phyloP scores from a whole-genome alignment of 2,329 filamentous ascomycete genomes.

The Verticillium tricorpus region DNA sequence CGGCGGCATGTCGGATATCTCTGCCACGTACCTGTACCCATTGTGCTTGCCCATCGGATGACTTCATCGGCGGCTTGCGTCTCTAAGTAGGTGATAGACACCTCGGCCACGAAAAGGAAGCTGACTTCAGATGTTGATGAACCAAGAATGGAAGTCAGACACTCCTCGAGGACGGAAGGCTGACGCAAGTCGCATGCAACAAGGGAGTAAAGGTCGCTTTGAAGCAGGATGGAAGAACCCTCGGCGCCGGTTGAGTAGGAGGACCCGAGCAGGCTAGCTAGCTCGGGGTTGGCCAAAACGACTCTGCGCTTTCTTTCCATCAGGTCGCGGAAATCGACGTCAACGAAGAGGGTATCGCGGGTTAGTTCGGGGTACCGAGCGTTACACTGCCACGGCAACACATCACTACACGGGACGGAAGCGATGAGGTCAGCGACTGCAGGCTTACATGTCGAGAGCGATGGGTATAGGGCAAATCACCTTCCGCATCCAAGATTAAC shows the following conservation, averaged over 20 bases:
- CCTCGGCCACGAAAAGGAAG: slow-evolving; percentile 81
- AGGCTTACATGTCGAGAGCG: not conserved
- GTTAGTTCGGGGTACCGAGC: slow-evolving; percentile 58
- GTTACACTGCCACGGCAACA: slow-evolving; percentile 80
- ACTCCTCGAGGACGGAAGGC: slow-evolving; percentile 52
- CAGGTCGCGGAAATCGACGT: slow-evolving; percentile 80
- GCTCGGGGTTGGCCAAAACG: slow-evolving; percentile 58
- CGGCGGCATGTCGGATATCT: not conserved
- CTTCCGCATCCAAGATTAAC: slow-evolving; percentile 88
- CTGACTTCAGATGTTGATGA: slow-evolving; percentile 43
- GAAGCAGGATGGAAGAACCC: slow-evolving; percentile 48
- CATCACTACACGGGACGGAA: slow-evolving; percentile 58
- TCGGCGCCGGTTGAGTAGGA: slow-evolving; percentile 40
- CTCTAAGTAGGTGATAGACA: slow-evolving; percentile 89
- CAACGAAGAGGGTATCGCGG: slow-evolving; percentile 63
- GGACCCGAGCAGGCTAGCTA: slow-evolving; percentile 35
- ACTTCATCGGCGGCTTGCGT: slow-evolving; percentile 66
- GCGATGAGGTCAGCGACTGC: not conserved
- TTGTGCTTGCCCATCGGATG: slow-evolving; percentile 69
- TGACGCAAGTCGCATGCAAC: slow-evolving; percentile 78
- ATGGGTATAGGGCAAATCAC: slow-evolving; percentile 47
- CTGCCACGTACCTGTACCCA: slow-evolving; percentile 56
- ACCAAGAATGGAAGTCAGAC: slow-evolving; percentile 55
- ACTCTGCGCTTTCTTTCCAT: slow-evolving; percentile 69
- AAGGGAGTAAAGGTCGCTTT: slow-evolving; percentile 69